Base-by-base conservation (phyloP, 192 early-diverging fungal species). In the Podochytrium sp. region DNA sequence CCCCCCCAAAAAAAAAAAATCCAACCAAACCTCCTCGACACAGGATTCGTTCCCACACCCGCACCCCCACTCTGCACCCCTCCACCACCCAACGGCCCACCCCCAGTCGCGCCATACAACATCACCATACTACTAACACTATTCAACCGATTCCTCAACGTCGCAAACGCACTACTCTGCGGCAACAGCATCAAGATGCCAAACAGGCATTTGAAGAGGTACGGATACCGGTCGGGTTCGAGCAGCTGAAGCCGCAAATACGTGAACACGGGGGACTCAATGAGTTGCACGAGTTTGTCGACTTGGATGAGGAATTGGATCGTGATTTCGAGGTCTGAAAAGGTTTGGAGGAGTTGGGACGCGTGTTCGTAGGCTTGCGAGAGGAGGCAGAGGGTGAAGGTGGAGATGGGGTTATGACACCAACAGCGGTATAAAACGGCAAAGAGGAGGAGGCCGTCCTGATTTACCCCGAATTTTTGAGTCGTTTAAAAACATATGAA, bases 221-320 rank as follows among this genome's bases (percentile, higher is more conserved):
- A 78, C n/a, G 97, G 95, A 75, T 97, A 89, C 80, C 86, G 83
- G 10, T 92, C 88, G 0, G 97, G 95, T 59, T 99, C 98, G 39
- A 98, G 79, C 5, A 99, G 83, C 80, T 98, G 96, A 56, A 99
- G 79, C 2, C 98, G 86, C 30, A 99, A 80, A 69, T 92, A 94
- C 4, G 96, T 97, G 83, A 99, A 99, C 18, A 99, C 95, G 6
- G 98, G 98, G 0, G 93, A 94, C 79, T 99, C 98, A 20, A 99
- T 76, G 3, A 99, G 83, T 80, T 98, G 97, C 34, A 99, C 98
- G 2, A 99, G 89, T 71, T 98, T 99, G 76, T 99, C 98, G 30
- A 98, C 90, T 75, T 98, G 97, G 39, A 99, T 94, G 23, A 99
- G 79, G 33, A 97, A 84, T 61, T 90, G 92, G 40, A 99, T 96